Evolutionary conservation across 495 filamentous ascomycete species (phyloP).

Genomic region (Choiromyces venosus): DNA sequence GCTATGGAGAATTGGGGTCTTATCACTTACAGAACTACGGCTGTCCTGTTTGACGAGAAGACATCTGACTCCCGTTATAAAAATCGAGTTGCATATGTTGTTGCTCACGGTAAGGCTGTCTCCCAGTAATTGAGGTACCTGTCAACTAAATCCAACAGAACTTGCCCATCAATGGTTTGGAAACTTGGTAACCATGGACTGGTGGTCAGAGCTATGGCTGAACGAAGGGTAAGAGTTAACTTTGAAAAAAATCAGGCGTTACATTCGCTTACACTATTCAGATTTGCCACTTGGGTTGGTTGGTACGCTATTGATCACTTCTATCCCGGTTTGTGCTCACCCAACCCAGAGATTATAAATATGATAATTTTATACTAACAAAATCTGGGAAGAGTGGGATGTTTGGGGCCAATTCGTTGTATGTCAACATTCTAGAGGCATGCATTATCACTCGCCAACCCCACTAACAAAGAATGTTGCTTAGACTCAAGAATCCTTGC

Average conservation of each 20-base stretch:
- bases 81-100: slow-evolving; percentile 84
- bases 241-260: neutral
- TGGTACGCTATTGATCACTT: slow-evolving; percentile 90
- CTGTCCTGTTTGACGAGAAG: slow-evolving; percentile 86
- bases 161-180: slow-evolving; percentile 99
- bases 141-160: slow-evolving; percentile 49
- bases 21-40: slow-evolving; percentile 90
- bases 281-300: slow-evolving; percentile 96
- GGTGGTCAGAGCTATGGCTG: slow-evolving; percentile 95
- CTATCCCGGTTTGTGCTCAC: slow-evolving; percentile 58
- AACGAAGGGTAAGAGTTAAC: slow-evolving; percentile 57
- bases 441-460: slow-evolving; percentile 44
- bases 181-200: slow-evolving; percentile 84
- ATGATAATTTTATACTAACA: slow-evolving; percentile 12
- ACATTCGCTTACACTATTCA: neutral
- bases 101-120: slow-evolving; percentile 24
- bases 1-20: slow-evolving; percentile 85
- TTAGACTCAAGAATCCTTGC: slow-evolving; percentile 71
- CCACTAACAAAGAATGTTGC: slow-evolving; percentile 37
- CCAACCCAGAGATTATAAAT: slow-evolving; percentile 12
- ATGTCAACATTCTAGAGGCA: slow-evolving; percentile 56
- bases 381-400: slow-evolving; percentile 63
- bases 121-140: neutral
- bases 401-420: slow-evolving; percentile 92
- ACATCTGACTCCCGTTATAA: slow-evolving; percentile 81